Base-by-base conservation (phyloP, 192 early-diverging fungal genomes). In the Irineochytrium annulatum region DNA sequence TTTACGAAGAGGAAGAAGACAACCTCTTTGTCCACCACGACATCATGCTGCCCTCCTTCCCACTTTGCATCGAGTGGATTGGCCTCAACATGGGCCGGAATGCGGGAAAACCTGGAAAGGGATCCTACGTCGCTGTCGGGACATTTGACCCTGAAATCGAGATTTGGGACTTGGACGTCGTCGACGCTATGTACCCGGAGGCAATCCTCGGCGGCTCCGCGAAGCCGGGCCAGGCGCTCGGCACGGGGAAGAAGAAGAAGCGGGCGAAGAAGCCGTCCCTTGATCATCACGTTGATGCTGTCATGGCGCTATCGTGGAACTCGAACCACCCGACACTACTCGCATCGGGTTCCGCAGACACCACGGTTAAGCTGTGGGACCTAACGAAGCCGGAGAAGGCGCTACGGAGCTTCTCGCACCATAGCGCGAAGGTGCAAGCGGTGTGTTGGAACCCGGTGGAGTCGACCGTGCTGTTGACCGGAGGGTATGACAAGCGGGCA, bases 11-110 rank as follows among this genome's bases (percentile, higher is more conserved):
- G 24, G 82, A 79, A 17, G 88, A 86, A 62, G 79, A 82, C 69
- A 94, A 96, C 70, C 69, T 98, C 51, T 99, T 95, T 72, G 91
- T 96, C 19, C 94, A 98, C 69, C 93, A 99, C 74, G 97, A 99
- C 56, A 89, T 98, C 55, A 91, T 98, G 93, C 75, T 99, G 17
- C 93, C 97, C 33, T 81, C 90, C 31, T 96, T 98, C 69, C 95
- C 97, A 41, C 80, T 99, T 20, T 91, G 90, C 55, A 57, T 97
- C 64, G 95, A 98, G 72, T 97, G 93, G 93, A 60, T 99, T 31
- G 93, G 96, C 70, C 96, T 86, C 77, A 74, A 77, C n/a, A 79
- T 91, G 5, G 91, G 88, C 6, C 59, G 82, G 31, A 92, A 88
- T 67, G 69, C 75, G 19, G 71, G 52, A 30, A 44, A 27, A 51